Evolutionary conservation across 78 protist genomes (phyloP).

Genomic region (Tieghemostelium lacteum): DNA sequence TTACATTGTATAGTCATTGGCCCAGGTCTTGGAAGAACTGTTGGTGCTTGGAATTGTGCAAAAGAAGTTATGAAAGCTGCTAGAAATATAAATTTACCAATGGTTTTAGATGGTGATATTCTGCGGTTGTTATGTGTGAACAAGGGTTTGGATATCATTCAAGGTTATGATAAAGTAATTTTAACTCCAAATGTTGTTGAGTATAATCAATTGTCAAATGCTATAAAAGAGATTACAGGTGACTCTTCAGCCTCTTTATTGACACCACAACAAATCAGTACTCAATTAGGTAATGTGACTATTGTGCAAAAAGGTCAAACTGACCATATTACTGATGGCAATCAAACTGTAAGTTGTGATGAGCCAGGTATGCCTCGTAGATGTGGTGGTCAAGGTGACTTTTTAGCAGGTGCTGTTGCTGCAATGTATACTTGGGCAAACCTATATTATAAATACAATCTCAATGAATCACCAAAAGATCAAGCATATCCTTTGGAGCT

Average conservation of each 20-base stretch:
- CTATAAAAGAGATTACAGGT: constrained; percentile 35
- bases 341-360: not conserved
- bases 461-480: not conserved
- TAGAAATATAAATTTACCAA: constrained; percentile 77
- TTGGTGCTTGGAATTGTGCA: constrained; percentile 62
- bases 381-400: constrained; percentile 87
- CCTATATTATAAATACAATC: constrained; percentile 23
- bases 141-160: constrained; percentile 43
- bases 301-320: constrained; percentile 84
- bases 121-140: constrained; percentile 52
- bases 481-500: constrained; percentile 7
- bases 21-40: constrained; percentile 86
- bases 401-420: constrained; percentile 76
- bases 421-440: constrained; percentile 76
- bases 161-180: constrained; percentile 66
- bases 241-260: constrained; percentile 16
- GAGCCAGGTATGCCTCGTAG: constrained; percentile 82
- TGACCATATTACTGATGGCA: constrained; percentile 84
- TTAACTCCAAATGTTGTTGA: constrained; percentile 88
- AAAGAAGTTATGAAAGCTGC: constrained; percentile 66
- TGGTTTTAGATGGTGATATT: constrained; percentile 62
- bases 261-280: constrained; percentile 1
- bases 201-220: constrained; percentile 51
- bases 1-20: constrained; percentile 86
- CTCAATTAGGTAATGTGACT: constrained; percentile 70